A percentile compares a stretch with the other conserved stretches of the same genome.
Conservation (phyloP, 495 filamentous ascomycete species). For the Penicillium dipodomyicola region DNA sequence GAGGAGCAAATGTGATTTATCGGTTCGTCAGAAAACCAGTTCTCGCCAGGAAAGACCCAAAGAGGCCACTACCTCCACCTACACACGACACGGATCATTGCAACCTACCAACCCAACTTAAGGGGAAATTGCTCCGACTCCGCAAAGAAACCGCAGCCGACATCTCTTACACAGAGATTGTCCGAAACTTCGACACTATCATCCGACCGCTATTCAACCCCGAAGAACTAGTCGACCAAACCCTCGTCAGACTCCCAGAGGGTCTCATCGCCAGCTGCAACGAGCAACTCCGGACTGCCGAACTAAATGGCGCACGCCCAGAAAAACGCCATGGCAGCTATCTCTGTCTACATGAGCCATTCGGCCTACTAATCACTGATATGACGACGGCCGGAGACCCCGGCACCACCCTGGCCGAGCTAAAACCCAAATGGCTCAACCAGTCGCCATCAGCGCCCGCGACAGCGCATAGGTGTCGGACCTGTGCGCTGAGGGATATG, state of each 20-base stretch:
- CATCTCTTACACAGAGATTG: slow-evolving; percentile 53
- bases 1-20: slow-evolving; percentile 72
- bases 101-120: slow-evolving; percentile 29
- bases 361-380: slow-evolving; percentile 74
- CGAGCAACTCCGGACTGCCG: slow-evolving; percentile 40
- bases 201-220: slow-evolving; percentile 58
- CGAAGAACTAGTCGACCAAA: slow-evolving; percentile 59
- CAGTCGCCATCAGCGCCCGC: slow-evolving; percentile 77
- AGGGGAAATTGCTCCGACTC: slow-evolving; percentile 60
- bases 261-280: slow-evolving; percentile 52
- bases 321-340: slow-evolving; percentile 53
- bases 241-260: slow-evolving; percentile 51
- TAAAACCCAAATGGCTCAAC: slow-evolving; percentile 93
- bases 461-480: slow-evolving; percentile 69
- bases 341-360: slow-evolving; percentile 55
- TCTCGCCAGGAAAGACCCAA: slow-evolving; percentile 13
- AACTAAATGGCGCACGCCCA: slow-evolving; percentile 36
- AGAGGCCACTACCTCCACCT: neutral
- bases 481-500: slow-evolving; percentile 73
- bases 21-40: slow-evolving; percentile 40
- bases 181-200: slow-evolving; percentile 54
- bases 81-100: slow-evolving; percentile 10
- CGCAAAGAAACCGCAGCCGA: slow-evolving; percentile 60
- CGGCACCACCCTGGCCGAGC: slow-evolving; percentile 59
- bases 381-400: slow-evolving; percentile 60